These are phyloP conservation scores for Leishmania tarentolae DNA, from an alignment of 208 protist genomes.

Conservation along the genomic window DNA sequence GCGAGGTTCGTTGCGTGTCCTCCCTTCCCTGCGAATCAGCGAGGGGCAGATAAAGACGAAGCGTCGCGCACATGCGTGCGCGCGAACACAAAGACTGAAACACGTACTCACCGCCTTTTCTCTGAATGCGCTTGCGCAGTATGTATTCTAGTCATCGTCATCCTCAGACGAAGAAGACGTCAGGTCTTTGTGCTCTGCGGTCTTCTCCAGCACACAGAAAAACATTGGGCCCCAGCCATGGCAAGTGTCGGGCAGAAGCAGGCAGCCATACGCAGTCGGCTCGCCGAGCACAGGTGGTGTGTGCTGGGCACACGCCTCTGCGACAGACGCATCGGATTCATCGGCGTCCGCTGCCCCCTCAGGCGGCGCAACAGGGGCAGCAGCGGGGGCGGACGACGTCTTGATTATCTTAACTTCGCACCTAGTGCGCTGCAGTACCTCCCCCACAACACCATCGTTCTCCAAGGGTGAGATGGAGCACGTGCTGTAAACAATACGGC, in stretches of 20 bases:
- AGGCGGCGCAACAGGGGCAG: background rate
- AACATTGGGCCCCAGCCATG: constrained; percentile 78
- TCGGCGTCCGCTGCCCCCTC: background rate
- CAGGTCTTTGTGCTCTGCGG: constrained; percentile 37
- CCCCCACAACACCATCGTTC: constrained; percentile 86
- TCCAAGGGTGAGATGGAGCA: constrained; percentile 88
- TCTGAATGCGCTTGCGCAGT: background rate
- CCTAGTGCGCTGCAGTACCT: constrained; percentile 61
- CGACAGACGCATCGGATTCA: background rate
- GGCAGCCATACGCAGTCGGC: constrained; percentile 60
- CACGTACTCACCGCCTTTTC: background rate
- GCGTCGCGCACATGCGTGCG: background rate
- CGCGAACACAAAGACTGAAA: background rate
- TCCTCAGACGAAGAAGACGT: constrained; percentile 10
- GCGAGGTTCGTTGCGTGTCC: background rate
- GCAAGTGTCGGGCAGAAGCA: constrained; percentile 71
- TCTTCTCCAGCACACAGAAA: constrained; percentile 72
- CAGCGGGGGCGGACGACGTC: background rate
- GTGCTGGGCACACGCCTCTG: constrained; percentile 3
- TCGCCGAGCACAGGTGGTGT: constrained; percentile 45
- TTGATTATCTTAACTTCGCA: constrained; percentile 55
- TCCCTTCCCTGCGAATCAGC: background rate
- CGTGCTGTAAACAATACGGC: constrained; percentile 92
- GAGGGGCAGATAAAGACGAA: background rate
- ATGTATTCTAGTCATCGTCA: constrained; percentile 18